Evolutionary conservation across 495 filamentous ascomycete genomes (phyloP), one percentile per base, ranked within the genome.

Genomic region (Lophium mytilinum): DNA sequence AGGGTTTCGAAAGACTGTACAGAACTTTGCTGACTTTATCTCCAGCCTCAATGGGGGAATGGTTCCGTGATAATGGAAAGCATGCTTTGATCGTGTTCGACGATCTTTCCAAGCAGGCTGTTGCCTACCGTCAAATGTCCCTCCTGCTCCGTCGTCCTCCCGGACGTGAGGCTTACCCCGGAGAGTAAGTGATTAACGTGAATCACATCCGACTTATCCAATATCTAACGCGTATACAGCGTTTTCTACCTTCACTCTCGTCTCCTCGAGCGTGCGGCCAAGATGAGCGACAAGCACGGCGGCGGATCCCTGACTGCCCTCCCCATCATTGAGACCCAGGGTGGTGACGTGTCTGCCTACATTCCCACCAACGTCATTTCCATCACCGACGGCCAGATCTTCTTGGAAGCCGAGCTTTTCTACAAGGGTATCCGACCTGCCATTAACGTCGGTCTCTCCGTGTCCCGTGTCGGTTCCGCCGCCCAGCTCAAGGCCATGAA

Each of bases 281-380:
- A 98, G 89, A 91, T 98, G 85, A 95, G 81, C 83, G 83, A 92
- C 75, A 95, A 89, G 77, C 88, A 85, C 75, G 94, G 94, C 72
- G 88, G 86, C 76, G 93, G 93, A 70, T 97, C 93, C 66, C 80
- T 98, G 71, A 98, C 93, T 75, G 94, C 94, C 63, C 87, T 98
- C 49, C 93, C 93, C 73, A 78, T 98, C 78, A 98, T 98, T 73
- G 93, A 98, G 82, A 98, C 93, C 75, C 94, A 97, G 82, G 93
- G 93, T 86, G 93, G 93, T 88, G 93, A 98, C 78, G 93, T 98
- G 75, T 97, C 94, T 68, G 93, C 93, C 66, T 98, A 97, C 78
- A 98, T 98, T 82, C 93, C 93, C 71, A 98, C 93, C 80, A 98
- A 98, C 81, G 93, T 98, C 80, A 98, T 98, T 83, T 97, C 94